Base-by-base conservation (phyloP, 208 protist species). In the Leptomonas pyrrhocoris region DNA sequence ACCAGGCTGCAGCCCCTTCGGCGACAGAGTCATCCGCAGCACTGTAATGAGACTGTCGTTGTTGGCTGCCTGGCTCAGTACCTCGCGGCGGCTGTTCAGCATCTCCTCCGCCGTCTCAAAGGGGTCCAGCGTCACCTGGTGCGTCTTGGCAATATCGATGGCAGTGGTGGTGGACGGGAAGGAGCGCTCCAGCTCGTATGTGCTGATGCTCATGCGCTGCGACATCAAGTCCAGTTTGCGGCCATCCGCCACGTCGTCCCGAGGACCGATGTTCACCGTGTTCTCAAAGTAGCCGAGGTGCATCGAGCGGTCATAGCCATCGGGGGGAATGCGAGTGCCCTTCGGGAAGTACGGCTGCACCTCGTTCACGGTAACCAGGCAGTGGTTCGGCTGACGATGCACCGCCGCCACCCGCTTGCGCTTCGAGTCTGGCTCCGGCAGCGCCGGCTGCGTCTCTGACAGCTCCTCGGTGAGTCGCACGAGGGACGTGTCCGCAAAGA, bases 101-200 rank as follows among this genome's bases (percentile, higher is more conserved):
- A 77, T 88, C 46, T 89, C 80, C 60, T 78, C 73, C 5, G 89
- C 85, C 0, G 89, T 95, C 65, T 94, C 84, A 60, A 84, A 85
- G 0, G 87, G 77, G 68, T 96, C 75, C 23, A 96, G 77, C 25
- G 86, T 40, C 4, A 80, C 74, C 53, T 82, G 62, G 38, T 83
- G 60, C 23, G 77, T 85, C 53, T 78, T 73, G 5, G 55, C 76
- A 5, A 95, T 74, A 54, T 94, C 85, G 63, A 94, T 89, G 38
- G 89, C 89, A 11, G 74, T 89, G 23, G 86, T 94, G 13, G 86
- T 94, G 19, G 88, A 92, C 1, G 92, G 92, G 58, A 96, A 96
- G 23, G 86, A 75, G 59, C 84, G 86, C 31, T 92, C 88, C 12
- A 93, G 77, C 49, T 88, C 77, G 74, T 92, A 94, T 30, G 77